Percentiles rank a stretch among this genome's conserved stretches.
Evolutionary conservation across 305 asterid species (phyloP).

Genomic region (Solanum hybrid): DNA sequence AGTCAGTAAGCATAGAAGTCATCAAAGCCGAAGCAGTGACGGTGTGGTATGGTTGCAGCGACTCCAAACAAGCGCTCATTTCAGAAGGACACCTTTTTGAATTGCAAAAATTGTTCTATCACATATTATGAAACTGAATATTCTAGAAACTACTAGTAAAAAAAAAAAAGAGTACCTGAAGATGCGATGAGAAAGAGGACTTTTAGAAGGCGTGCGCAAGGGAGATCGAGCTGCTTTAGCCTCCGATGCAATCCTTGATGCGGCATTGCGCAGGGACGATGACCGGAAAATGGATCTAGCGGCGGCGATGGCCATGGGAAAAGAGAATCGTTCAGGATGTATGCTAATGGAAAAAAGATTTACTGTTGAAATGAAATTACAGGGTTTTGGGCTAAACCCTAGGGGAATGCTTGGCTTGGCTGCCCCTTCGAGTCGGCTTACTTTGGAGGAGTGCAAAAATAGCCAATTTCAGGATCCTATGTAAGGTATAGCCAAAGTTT

Average conservation of each 20-base stretch:
- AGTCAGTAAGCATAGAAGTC: conserved; percentile 85
- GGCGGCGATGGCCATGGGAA: conserved; percentile 38
- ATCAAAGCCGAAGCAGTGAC: conserved; percentile 89
- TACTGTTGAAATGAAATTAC: neutral
- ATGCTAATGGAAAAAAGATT: neutral
- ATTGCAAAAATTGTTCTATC: neutral
- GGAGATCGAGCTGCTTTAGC: conserved; percentile 56
- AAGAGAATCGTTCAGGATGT: neutral
- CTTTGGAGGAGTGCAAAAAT: neutral
- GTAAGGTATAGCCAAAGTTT: neutral
- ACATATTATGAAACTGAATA: neutral
- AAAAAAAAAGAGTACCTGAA: conserved; percentile 34
- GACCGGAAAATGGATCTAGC: conserved; percentile 71
- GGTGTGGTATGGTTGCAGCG: conserved; percentile 77
- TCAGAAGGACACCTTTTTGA: conserved; percentile 61
- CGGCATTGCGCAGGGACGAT: conserved; percentile 47
- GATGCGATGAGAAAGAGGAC: conserved; percentile 47
- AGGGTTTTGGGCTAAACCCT: conserved; percentile 35
- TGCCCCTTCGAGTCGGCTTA: neutral
- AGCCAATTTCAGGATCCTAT: neutral
- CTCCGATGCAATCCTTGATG: conserved; percentile 39
- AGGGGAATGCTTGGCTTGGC: neutral
- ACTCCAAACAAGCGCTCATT: conserved; percentile 73
- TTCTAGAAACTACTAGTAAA: neutral
- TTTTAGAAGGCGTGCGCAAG: conserved; percentile 48